These are phyloP conservation scores for Rhizopus delemar DNA, from an alignment of 371 early-diverging fungal genomes.

Conservation along the genomic window DNA sequence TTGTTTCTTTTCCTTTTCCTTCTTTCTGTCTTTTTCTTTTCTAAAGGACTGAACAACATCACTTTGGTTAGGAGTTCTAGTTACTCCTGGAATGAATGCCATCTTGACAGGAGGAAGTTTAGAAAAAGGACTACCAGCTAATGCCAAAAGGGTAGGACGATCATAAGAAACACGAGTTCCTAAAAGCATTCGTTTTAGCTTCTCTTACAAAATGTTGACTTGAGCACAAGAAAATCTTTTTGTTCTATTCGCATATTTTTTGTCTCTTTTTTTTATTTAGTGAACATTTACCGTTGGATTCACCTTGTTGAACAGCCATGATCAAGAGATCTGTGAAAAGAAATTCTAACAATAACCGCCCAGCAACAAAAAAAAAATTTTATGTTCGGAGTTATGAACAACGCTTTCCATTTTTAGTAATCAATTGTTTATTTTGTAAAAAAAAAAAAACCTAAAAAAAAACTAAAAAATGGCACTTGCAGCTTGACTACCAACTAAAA, in stretches of 20 bases:
- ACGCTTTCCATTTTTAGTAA: no score
- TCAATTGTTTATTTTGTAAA: neutral
- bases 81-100: constrained; percentile 67
- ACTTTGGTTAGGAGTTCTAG: constrained; percentile 42
- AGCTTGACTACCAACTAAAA: constrained; percentile 42
- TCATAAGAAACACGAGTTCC: constrained; percentile 65
- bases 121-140: constrained; percentile 66
- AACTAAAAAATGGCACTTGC: constrained; percentile 42
- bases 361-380: neutral
- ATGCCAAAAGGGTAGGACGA: constrained; percentile 62
- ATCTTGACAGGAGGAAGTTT: constrained; percentile 64
- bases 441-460: neutral
- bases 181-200: neutral
- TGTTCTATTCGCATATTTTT: neutral
- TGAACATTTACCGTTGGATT: neutral
- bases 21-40: constrained; percentile 42
- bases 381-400: no score
- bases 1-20: constrained; percentile 46
- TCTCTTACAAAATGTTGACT: neutral
- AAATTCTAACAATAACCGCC: neutral
- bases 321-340: constrained; percentile 10
- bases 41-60: constrained; percentile 33
- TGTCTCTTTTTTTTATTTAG: neutral
- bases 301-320: constrained; percentile 30
- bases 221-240: neutral